A percentile compares a stretch with the other conserved stretches of the same genome.
Conservation (phyloP, 1,139 yeast genomes). For the Yamadazyma membranifaciens region DNA sequence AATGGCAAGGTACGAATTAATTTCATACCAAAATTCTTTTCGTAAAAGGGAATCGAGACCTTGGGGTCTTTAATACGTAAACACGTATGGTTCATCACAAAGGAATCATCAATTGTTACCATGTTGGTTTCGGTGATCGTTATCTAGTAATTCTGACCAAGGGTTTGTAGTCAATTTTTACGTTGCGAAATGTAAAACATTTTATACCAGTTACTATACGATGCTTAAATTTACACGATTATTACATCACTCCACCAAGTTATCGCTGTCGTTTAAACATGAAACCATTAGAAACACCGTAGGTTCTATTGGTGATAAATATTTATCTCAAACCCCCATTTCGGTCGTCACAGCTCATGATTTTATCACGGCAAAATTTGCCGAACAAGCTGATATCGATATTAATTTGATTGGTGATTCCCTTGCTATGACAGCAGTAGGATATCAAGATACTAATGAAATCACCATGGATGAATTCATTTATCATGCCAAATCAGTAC, state of each 20-base stretch:
- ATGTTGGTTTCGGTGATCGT: too few relatives aligned
- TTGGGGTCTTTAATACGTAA: conserved; percentile 82
- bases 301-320: conserved; percentile 42
- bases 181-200: too few relatives aligned
- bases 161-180: too few relatives aligned
- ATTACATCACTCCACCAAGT: background rate
- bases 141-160: too few relatives aligned
- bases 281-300: conserved; percentile 28
- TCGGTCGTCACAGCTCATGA: conserved; percentile 87
- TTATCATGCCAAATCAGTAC: conserved; percentile 72
- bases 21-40: conserved; percentile 72
- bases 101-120: conserved; percentile 35
- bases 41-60: conserved; percentile 69
- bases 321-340: conserved; percentile 50
- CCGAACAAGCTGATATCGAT: conserved; percentile 69
- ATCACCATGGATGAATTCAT: conserved; percentile 75
- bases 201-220: background rate
- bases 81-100: conserved; percentile 67
- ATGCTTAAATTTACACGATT: background rate
- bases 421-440: conserved; percentile 86
- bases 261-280: conserved; percentile 14
- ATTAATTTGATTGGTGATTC: conserved; percentile 87
- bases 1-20: conserved; percentile 52
- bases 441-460: conserved; percentile 75
- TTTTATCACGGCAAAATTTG: conserved; percentile 70